Percentiles rank a stretch among this genome's conserved stretches.
Conservation (phyloP, 371 early-diverging fungal species). For the Syncephalastrum monosporum region DNA sequence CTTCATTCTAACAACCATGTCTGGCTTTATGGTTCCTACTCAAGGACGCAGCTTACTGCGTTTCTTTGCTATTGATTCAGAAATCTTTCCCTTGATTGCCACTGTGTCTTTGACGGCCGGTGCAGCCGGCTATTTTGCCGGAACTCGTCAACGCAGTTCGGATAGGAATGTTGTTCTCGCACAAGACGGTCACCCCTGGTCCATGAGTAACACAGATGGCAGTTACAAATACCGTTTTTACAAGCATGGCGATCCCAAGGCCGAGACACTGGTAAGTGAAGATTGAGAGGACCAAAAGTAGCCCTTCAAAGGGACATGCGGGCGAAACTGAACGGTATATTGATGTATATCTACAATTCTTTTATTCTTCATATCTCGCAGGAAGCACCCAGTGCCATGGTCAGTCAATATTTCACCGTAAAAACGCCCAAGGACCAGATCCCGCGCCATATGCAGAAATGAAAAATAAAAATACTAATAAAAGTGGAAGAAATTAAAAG, state of each 20-base stretch:
- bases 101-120: constrained; percentile 6
- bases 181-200: constrained; percentile 7
- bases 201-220: neutral
- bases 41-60: constrained; percentile 8
- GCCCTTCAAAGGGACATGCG: neutral
- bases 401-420: constrained; percentile 4
- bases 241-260: constrained; percentile 5
- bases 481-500: neutral
- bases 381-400: constrained; percentile 13
- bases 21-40: constrained; percentile 14
- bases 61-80: constrained; percentile 20
- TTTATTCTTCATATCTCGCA: neutral
- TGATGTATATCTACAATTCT: neutral
- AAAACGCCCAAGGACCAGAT: constrained; percentile 9
- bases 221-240: constrained; percentile 7
- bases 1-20: constrained; percentile 4
- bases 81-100: constrained; percentile 21
- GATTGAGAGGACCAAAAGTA: no score
- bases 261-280: constrained; percentile 4
- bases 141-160: constrained; percentile 1
- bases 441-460: constrained; percentile 5
- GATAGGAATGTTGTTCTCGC: constrained; percentile 2
- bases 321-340: neutral
- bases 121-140: constrained; percentile 17
- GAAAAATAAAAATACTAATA: constrained; percentile 1